Evolutionary conservation across 2,329 filamentous ascomycete genomes (phyloP).

Genomic region (Pseudopithomyces chartarum): DNA sequence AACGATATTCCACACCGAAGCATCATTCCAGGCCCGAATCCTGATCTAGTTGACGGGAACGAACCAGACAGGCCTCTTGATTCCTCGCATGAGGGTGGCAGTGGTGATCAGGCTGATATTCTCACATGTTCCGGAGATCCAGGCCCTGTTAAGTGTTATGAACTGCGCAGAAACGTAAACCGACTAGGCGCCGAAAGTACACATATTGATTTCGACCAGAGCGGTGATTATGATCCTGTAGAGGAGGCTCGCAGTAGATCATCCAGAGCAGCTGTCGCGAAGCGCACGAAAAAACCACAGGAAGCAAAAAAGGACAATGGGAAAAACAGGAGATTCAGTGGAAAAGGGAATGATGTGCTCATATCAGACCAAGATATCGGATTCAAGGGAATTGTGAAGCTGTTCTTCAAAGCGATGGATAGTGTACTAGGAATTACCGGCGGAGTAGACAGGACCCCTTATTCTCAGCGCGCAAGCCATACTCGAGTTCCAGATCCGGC

Average conservation of each 20-base stretch:
- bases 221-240: slow-evolving; percentile 9
- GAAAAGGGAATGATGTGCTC: not conserved
- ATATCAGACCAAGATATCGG: not conserved
- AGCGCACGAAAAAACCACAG: not conserved
- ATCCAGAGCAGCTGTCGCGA: not conserved
- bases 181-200: not conserved
- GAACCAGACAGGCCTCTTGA: not conserved
- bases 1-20: not conserved
- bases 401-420: not conserved
- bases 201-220: slow-evolving; percentile 7
- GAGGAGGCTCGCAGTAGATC: slow-evolving; percentile 2
- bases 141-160: slow-evolving; percentile 7
- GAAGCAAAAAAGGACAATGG: not conserved
- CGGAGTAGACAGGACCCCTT: slow-evolving; percentile 31
- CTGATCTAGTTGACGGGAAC: not conserved
- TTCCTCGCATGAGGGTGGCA: not conserved
- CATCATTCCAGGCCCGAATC: not conserved
- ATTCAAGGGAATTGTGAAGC: slow-evolving; percentile 3
- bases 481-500: slow-evolving; percentile 28
- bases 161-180: slow-evolving; percentile 9
- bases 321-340: not conserved
- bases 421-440: slow-evolving; percentile 22
- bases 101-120: not conserved
- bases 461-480: slow-evolving; percentile 19
- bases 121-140: not conserved